Evolutionary conservation across 768 basidiomycete genomes (phyloP), one percentile per base, ranked within the genome.

Genomic region (Russula earlei): DNA sequence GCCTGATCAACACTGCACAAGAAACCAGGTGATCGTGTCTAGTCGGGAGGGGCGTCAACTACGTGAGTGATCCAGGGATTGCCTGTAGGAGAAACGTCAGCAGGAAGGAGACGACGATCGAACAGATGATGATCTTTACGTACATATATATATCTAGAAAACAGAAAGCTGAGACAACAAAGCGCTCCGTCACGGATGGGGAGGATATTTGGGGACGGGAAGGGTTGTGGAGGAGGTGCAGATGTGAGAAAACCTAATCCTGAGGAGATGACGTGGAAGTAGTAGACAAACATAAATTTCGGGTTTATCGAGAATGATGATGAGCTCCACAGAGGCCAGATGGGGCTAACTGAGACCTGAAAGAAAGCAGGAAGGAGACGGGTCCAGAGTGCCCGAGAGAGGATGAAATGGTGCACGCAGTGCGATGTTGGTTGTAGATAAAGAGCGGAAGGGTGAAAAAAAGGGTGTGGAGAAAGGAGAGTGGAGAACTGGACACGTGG

Each of bases 371-470:
- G n/a, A 45, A 1, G 27, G 29, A 24, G 45, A 31, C 25, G 34
- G 55, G 45, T 45, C 43, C 43, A 25, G 49, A 45, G 36, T 45
- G 31, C 24, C 38, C 24, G 17, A 27, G 22, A 42, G 31, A 51
- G 29, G 31, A 31, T 19, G n/a, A 31, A 40, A 25, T 11, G 1
- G 6, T n/a, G 49, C 58, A 59, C 58, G 24, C 58, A 56, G 58
- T 59, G 59, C 46, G 49, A 34, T 45, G 33, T 38, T 38, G 46
- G 40, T 42, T 12, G 22, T 25, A 41, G 40, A 38, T 31, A 60
- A 60, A 33, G 56, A 60, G n/a, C 33, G 54, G 49, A 45, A 45
- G 55, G 29, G 45, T n/a, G n/a, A 14, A 55, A 55, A 52, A n/a
- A 29, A 46, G 29, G 3, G 54, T 33, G 47, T 15, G 22, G 17